Conservation (phyloP, 164 flowering plant genomes). For the Sextonia rubra region DNA sequence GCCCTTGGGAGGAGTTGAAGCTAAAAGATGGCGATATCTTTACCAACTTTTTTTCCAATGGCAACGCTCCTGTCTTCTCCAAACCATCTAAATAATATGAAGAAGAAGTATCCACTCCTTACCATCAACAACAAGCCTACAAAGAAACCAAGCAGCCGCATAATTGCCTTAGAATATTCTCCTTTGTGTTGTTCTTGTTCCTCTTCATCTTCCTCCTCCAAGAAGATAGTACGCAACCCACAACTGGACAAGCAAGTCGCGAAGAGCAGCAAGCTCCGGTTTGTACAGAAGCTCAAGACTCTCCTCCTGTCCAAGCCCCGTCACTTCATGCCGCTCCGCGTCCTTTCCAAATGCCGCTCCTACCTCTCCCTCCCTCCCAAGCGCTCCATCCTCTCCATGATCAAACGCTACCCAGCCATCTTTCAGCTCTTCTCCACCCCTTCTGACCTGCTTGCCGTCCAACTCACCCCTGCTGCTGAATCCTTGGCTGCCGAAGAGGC, state of each 20-base stretch:
- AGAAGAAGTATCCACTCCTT: no score
- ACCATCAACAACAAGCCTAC: no score
- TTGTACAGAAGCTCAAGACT: constrained; percentile 77
- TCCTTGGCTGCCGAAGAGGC: constrained; percentile 50
- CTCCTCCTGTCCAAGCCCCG: constrained; percentile 86
- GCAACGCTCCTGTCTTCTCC: no score
- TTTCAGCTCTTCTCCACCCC: constrained; percentile 69
- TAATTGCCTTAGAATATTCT: no score
- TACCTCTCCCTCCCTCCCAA: constrained; percentile 56
- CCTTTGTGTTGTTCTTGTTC: neutral
- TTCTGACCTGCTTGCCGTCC: constrained; percentile 63
- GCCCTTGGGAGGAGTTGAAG: no score
- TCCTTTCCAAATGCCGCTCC: constrained; percentile 75
- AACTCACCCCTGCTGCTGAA: constrained; percentile 67
- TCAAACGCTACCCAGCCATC: constrained; percentile 72
- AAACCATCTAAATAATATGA: no score
- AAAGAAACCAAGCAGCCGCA: no score
- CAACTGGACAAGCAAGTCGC: constrained; percentile 56
- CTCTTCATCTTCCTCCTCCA: neutral
- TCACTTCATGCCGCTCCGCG: constrained; percentile 56
- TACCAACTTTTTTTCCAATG: no score
- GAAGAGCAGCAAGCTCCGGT: constrained; percentile 68
- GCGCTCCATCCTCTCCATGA: constrained; percentile 62
- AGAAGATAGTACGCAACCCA: constrained; percentile 40
- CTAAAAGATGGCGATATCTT: no score